Conservation (phyloP, 2,329 filamentous ascomycete species). For the Aspergillus texensis region DNA sequence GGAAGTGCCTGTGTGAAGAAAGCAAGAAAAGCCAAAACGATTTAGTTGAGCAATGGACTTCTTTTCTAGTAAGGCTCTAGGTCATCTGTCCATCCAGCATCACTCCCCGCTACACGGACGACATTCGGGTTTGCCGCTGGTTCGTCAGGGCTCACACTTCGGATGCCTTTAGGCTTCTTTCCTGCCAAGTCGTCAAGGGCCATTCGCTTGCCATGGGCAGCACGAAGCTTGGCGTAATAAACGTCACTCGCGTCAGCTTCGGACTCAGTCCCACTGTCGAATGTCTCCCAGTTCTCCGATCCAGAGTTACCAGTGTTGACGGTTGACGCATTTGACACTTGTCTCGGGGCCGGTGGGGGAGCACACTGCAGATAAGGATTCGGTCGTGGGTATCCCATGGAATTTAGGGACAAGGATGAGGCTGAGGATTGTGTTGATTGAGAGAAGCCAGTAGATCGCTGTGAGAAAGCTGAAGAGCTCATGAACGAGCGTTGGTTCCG, state of each 20-base stretch:
- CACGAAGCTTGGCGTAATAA: constrained; percentile 78
- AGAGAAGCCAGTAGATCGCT: constrained; percentile 40
- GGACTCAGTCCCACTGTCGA: constrained; percentile 77
- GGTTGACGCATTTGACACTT: constrained; percentile 72
- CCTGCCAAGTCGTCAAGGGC: constrained; percentile 43
- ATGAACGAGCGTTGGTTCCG: constrained; percentile 51
- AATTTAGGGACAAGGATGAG: constrained; percentile 40
- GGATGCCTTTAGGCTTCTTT: constrained; percentile 51
- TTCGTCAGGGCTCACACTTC: constrained; percentile 49
- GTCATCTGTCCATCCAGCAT: constrained; percentile 58
- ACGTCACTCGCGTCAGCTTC: constrained; percentile 75
- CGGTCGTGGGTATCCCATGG: constrained; percentile 33
- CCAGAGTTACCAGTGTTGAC: constrained; percentile 70
- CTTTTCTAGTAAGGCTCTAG: constrained; percentile 42
- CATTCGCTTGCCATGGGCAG: constrained; percentile 67
- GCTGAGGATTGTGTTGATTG: constrained; percentile 48
- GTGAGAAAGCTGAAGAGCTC: constrained; percentile 46
- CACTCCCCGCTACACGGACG: constrained; percentile 52
- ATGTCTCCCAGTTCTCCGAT: constrained; percentile 98
- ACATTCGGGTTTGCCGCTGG: constrained; percentile 44
- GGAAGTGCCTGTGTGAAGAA: constrained; percentile 19
- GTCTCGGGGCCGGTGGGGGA: constrained; percentile 54
- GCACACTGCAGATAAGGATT: constrained; percentile 41
- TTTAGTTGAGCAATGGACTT: not conserved
- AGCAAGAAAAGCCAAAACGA: constrained; percentile 11